Percentiles rank a stretch among this genome's conserved stretches.
These are phyloP conservation scores for Microstegium vimineum DNA, from an alignment of 176 grass and related monocot species.

Conservation along the genomic window DNA sequence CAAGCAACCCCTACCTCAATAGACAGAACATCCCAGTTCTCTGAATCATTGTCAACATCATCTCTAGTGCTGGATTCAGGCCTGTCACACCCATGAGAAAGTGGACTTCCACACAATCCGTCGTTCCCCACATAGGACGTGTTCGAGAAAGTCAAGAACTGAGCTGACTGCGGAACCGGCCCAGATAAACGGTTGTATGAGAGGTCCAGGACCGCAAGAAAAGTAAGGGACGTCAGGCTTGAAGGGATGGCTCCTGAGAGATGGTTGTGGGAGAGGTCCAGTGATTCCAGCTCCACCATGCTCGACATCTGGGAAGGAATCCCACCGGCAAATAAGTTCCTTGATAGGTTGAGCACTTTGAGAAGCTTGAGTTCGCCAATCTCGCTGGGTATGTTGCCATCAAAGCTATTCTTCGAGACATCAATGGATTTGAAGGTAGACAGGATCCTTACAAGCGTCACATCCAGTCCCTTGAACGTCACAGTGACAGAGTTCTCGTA, in stretches of 20 bases:
- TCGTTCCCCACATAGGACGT: not conserved
- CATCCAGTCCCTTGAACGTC: not conserved
- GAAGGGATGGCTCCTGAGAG: not conserved
- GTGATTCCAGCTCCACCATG: not conserved
- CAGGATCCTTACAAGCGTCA: not conserved
- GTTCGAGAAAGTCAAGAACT: not conserved
- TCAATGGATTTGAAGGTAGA: not conserved
- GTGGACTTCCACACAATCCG: not conserved
- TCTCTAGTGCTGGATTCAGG: not conserved
- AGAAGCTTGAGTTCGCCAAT: not conserved
- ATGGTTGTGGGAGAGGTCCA: not conserved
- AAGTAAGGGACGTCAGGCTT: not conserved
- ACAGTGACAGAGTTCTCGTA: not conserved
- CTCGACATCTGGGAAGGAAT: not conserved
- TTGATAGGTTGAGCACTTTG: not conserved
- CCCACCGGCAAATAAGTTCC: not conserved
- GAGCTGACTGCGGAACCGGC: not conserved
- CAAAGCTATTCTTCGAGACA: not conserved
- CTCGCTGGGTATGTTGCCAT: not conserved
- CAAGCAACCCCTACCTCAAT: not conserved
- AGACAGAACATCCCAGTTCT: not conserved
- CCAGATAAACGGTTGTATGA: not conserved
- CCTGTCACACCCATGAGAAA: not conserved
- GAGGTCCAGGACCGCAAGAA: not conserved
- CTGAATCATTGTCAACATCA: not conserved